These are phyloP conservation scores for Ustilago bromivora DNA, from an alignment of 1,284 basidiomycete species.

Conservation along the genomic window DNA sequence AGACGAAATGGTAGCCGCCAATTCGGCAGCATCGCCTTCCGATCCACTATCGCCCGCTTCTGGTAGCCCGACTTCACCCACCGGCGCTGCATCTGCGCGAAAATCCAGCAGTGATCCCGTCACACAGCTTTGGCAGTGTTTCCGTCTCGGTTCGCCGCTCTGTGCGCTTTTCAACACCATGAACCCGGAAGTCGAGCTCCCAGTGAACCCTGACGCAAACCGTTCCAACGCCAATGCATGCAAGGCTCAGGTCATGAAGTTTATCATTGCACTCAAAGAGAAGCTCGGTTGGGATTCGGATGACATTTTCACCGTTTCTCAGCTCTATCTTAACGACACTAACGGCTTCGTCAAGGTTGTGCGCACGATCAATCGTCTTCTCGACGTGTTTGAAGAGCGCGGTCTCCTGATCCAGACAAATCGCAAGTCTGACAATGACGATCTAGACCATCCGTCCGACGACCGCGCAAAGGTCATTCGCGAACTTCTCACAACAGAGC, in stretches of 20 bases:
- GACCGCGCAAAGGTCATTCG: conserved; percentile 82
- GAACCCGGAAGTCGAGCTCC: conserved; percentile 75
- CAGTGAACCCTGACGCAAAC: conserved; percentile 72
- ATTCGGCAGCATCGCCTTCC: conserved; percentile 30
- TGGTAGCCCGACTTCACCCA: conserved; percentile 34
- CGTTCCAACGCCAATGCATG: conserved; percentile 80
- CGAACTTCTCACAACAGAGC: conserved; percentile 92
- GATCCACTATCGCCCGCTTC: conserved; percentile 24
- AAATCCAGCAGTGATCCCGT: conserved; percentile 73
- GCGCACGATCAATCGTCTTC: conserved; percentile 87
- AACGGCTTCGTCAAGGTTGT: conserved; percentile 94
- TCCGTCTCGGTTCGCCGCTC: conserved; percentile 90
- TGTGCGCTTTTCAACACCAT: conserved; percentile 95
- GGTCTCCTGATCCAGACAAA: conserved; percentile 76
- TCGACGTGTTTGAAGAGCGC: conserved; percentile 82
- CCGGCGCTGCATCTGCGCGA: conserved; percentile 5
- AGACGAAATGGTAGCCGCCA: conserved; percentile 33
- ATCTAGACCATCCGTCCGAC: conserved; percentile 69
- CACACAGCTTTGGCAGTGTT: conserved; percentile 91
- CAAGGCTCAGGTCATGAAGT: conserved; percentile 74
- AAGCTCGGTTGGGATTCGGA: conserved; percentile 72
- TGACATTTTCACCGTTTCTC: conserved; percentile 76
- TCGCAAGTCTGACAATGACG: conserved; percentile 68
- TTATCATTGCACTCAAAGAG: conserved; percentile 73
- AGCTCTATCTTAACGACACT: conserved; percentile 85